A percentile compares a stretch with the other conserved stretches of the same genome.
These are phyloP conservation scores for Aspergillus heteromorphus DNA, from an alignment of 495 filamentous ascomycete species.

Conservation along the genomic window DNA sequence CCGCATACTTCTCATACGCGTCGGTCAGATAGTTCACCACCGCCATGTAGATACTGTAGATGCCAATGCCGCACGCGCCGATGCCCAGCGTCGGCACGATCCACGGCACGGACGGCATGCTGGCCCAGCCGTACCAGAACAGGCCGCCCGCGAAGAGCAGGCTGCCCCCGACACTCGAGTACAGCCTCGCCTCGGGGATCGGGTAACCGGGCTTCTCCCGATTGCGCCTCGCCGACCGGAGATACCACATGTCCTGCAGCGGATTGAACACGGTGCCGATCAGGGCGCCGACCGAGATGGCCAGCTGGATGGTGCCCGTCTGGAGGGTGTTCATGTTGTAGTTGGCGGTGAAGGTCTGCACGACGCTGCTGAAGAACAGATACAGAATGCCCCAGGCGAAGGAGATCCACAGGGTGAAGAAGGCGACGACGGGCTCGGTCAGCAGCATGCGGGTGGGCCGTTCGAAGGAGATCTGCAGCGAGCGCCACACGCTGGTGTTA, in stretches of 20 bases:
- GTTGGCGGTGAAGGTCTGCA: constrained; percentile 33
- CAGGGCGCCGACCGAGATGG: constrained; percentile 37
- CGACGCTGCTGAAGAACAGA: constrained; percentile 39
- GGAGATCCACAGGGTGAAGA: constrained; percentile 48
- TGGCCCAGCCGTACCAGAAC: constrained; percentile 42
- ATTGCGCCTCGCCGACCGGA: constrained; percentile 24
- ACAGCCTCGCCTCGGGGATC: constrained; percentile 39
- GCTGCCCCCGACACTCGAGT: constrained; percentile 35
- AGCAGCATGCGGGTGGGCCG: constrained; percentile 45
- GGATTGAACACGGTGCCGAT: constrained; percentile 40
- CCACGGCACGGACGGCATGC: constrained; percentile 29
- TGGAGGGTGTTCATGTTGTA: constrained; percentile 31
- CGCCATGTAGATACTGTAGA: constrained; percentile 44
- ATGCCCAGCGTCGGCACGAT: constrained; percentile 38
- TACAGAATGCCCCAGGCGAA: constrained; percentile 51
- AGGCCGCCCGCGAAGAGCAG: constrained; percentile 36
- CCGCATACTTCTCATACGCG: constrained; percentile 39
- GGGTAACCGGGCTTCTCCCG: constrained; percentile 23
- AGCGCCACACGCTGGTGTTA: constrained; percentile 15
- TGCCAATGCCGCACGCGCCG: constrained; percentile 29
- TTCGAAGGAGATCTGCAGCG: constrained; percentile 32
- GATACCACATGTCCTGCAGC: constrained; percentile 34
- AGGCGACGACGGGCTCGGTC: constrained; percentile 50
- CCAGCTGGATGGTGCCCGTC: constrained; percentile 35
- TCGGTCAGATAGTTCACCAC: constrained; percentile 45